phyloP scores from a whole-genome alignment of 768 basidiomycete species.

The Dacryopinax primogenitus region DNA sequence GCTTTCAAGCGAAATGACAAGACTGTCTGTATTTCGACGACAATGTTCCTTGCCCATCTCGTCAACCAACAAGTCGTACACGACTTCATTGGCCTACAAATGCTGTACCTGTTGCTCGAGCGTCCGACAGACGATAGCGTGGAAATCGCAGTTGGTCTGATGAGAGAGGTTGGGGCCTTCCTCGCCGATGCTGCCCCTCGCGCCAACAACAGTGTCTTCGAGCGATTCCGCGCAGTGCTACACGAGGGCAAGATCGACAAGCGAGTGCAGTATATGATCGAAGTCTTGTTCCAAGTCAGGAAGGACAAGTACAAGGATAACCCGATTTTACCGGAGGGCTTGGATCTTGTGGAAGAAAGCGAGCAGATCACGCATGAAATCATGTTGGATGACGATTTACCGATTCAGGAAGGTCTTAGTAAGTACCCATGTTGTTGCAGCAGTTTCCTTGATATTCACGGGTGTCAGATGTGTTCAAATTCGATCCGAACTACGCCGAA shows the following conservation, averaged over 20 bases:
- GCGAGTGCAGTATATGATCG: slow-evolving; percentile 98
- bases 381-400: slow-evolving; percentile 81
- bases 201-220: slow-evolving; percentile 87
- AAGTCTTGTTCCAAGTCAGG: slow-evolving; percentile 96
- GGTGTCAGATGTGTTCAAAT: slow-evolving; percentile 81
- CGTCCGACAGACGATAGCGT: slow-evolving; percentile 95
- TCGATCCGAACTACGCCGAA: slow-evolving; percentile 71
- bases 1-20: slow-evolving; percentile 97
- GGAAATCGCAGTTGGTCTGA: slow-evolving; percentile 95
- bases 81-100: slow-evolving; percentile 87
- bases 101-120: slow-evolving; percentile 88
- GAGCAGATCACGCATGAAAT: slow-evolving; percentile 95
- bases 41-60: slow-evolving; percentile 79
- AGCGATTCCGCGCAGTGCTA: slow-evolving; percentile 90
- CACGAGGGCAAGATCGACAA: slow-evolving; percentile 94
- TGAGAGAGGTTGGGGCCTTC: slow-evolving; percentile 93
- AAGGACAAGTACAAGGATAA: slow-evolving; percentile 99
- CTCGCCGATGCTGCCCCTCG: slow-evolving; percentile 87
- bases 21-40: slow-evolving; percentile 85
- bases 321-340: slow-evolving; percentile 80
- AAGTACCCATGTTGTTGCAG: slow-evolving; percentile 27
- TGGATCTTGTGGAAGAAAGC: slow-evolving; percentile 95
- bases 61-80: slow-evolving; percentile 90
- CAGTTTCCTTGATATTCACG: slow-evolving; percentile 2
- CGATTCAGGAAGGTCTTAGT: slow-evolving; percentile 92